A percentile compares a stretch with the other conserved stretches of the same genome.
Conservation (phyloP, 2,329 filamentous ascomycete genomes). For the Orbilia javanica region DNA sequence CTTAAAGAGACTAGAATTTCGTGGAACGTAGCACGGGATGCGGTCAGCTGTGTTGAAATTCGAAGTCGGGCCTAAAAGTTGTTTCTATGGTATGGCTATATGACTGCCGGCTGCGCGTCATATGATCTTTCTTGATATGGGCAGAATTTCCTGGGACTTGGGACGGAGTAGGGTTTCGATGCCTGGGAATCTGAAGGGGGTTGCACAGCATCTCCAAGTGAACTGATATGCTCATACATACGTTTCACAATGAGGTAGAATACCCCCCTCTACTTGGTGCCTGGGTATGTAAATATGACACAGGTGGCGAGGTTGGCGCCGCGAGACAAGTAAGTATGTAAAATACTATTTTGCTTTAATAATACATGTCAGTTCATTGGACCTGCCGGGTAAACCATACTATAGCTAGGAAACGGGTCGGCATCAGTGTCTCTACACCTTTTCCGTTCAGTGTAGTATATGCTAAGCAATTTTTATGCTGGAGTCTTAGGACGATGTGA, state of each 20-base stretch:
- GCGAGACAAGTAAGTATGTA: too few relatives aligned
- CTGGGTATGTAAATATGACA: too few relatives aligned
- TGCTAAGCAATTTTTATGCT: too few relatives aligned
- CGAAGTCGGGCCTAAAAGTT: not conserved
- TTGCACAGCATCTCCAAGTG: not conserved
- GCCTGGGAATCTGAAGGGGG: not conserved
- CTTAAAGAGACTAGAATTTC: not conserved
- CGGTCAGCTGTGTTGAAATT: constrained; percentile 2
- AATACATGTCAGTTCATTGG: not conserved
- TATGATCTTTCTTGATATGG: constrained; percentile 4
- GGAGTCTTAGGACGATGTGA: not conserved
- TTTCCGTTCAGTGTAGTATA: not conserved
- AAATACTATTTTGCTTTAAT: not conserved
- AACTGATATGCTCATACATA: too few relatives aligned
- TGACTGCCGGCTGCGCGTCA: not conserved
- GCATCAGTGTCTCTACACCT: not conserved
- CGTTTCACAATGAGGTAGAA: not conserved
- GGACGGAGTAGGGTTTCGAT: constrained; percentile 2
- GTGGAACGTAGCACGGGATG: constrained; percentile 18
- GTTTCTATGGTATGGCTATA: not conserved
- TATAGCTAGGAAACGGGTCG: not conserved
- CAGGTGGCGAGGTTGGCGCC: too few relatives aligned
- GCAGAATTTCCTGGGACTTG: constrained; percentile 6
- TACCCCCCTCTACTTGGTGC: too few relatives aligned
- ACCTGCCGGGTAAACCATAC: not conserved